Conservation (phyloP, 2,329 filamentous ascomycete species). For the Penicillium corylophilum region DNA sequence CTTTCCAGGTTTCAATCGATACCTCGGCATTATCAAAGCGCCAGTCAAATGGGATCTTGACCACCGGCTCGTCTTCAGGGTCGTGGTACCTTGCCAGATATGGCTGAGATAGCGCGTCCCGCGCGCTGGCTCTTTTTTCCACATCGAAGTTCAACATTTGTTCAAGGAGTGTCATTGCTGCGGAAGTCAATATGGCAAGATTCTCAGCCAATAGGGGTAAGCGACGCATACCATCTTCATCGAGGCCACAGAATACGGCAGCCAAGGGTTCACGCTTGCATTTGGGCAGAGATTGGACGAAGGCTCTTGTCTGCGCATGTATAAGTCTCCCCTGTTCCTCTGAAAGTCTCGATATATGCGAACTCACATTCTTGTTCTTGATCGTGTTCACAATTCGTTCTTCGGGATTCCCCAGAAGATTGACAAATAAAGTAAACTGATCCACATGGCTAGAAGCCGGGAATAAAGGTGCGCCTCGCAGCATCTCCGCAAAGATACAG, state of each 20-base stretch:
- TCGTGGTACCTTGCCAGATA: conserved; percentile 97
- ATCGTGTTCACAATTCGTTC: conserved; percentile 81
- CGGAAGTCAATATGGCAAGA: conserved; percentile 5
- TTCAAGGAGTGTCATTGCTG: conserved; percentile 88
- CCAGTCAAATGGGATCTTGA: conserved; percentile 98
- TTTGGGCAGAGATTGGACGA: background rate
- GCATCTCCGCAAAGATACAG: conserved; percentile 98
- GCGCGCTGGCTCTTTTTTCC: conserved; percentile 83
- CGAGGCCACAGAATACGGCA: conserved; percentile 90
- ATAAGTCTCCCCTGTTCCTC: background rate
- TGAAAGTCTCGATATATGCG: background rate
- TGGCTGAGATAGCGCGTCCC: conserved; percentile 79
- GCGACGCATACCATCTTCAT: conserved; percentile 65
- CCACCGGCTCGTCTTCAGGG: conserved; percentile 89
- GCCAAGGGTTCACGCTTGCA: conserved; percentile 12
- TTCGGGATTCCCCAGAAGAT: conserved; percentile 89
- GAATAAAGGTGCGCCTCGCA: conserved; percentile 95
- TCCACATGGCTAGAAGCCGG: conserved; percentile 98
- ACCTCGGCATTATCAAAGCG: conserved; percentile 96
- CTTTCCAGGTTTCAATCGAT: conserved; percentile 95
- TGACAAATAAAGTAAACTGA: conserved; percentile 98
- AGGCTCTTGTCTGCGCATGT: background rate
- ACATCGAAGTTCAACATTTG: conserved; percentile 97
- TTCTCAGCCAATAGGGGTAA: background rate
- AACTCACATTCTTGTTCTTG: background rate